A percentile compares a stretch with the other conserved stretches of the same genome.
Conservation (phyloP, 2,329 filamentous ascomycete species). For the Colletotrichum australisinense region DNA sequence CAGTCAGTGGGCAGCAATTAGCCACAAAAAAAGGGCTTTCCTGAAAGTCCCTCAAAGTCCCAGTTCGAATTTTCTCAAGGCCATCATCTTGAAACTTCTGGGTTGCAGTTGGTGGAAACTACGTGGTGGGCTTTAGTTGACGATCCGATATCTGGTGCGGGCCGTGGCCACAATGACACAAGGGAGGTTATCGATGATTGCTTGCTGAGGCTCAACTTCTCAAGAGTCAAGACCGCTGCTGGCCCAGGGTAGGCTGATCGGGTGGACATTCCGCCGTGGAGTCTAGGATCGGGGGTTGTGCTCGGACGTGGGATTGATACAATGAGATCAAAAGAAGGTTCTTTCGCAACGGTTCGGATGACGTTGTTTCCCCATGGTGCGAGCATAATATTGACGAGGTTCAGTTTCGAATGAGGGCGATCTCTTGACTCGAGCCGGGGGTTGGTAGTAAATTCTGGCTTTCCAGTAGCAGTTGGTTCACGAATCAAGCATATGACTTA, state of each 20-base stretch:
- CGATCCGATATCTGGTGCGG: slow-evolving; percentile 7
- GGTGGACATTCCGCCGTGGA: background rate
- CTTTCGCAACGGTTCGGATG: slow-evolving; percentile 19
- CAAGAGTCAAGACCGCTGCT: background rate
- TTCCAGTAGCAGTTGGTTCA: background rate
- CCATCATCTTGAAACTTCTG: slow-evolving; percentile 23
- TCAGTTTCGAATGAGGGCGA: slow-evolving; percentile 15
- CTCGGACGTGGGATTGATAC: background rate
- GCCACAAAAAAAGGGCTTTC: background rate
- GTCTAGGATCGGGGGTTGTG: background rate
- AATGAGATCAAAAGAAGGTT: slow-evolving; percentile 3
- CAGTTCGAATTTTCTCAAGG: slow-evolving; percentile 9
- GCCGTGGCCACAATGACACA: background rate
- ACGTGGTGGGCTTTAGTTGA: background rate
- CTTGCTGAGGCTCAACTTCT: background rate
- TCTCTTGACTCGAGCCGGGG: slow-evolving; percentile 3
- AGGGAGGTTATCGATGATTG: background rate
- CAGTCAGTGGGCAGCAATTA: background rate
- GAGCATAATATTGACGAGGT: background rate
- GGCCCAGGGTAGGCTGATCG: background rate
- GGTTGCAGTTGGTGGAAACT: slow-evolving; percentile 26
- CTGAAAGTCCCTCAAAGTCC: background rate
- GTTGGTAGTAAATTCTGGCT: background rate
- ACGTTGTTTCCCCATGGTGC: slow-evolving; percentile 24
- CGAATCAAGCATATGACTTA: background rate